These are phyloP conservation scores for Takashimella tepidaria DNA, from an alignment of 1,284 basidiomycete species.

Conservation along the genomic window DNA sequence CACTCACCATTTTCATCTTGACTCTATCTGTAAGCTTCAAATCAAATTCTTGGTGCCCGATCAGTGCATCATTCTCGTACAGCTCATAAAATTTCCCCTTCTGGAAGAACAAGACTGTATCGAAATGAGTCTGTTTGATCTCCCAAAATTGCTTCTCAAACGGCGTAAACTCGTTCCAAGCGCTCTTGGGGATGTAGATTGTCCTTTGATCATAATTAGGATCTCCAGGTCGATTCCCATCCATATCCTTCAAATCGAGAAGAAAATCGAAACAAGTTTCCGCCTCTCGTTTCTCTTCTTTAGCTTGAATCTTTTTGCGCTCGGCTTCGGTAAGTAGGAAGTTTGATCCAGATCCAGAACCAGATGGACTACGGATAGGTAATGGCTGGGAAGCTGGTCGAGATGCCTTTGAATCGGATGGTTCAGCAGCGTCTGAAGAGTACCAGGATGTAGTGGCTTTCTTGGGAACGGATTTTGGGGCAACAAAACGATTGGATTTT, in stretches of 20 bases:
- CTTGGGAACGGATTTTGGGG: conserved; percentile 8
- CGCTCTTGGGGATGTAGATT: conserved; percentile 69
- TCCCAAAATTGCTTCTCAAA: conserved; percentile 94
- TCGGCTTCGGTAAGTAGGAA: conserved; percentile 82
- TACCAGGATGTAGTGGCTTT: conserved; percentile 17
- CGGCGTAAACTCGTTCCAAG: conserved; percentile 83
- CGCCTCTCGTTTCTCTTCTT: conserved; percentile 71
- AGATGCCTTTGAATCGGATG: conserved; percentile 3
- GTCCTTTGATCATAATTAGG: conserved; percentile 92
- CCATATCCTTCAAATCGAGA: conserved; percentile 59
- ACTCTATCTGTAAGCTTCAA: conserved; percentile 66
- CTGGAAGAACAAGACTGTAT: conserved; percentile 95
- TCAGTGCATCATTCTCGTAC: conserved; percentile 88
- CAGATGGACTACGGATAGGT: not conserved
- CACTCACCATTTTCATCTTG: conserved; percentile 93
- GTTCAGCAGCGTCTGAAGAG: not conserved
- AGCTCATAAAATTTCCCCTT: conserved; percentile 61
- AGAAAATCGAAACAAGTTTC: conserved; percentile 84
- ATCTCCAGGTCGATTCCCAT: conserved; percentile 67
- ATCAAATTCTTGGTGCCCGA: conserved; percentile 88
- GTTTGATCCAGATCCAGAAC: conserved; percentile 12
- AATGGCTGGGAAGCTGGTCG: conserved; percentile 1
- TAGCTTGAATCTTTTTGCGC: conserved; percentile 66
- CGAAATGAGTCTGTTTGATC: conserved; percentile 93
- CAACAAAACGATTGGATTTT: conserved; percentile 2